Conservation (phyloP, 2,329 filamentous ascomycete genomes). For the Ophiostoma triangulosporum region DNA sequence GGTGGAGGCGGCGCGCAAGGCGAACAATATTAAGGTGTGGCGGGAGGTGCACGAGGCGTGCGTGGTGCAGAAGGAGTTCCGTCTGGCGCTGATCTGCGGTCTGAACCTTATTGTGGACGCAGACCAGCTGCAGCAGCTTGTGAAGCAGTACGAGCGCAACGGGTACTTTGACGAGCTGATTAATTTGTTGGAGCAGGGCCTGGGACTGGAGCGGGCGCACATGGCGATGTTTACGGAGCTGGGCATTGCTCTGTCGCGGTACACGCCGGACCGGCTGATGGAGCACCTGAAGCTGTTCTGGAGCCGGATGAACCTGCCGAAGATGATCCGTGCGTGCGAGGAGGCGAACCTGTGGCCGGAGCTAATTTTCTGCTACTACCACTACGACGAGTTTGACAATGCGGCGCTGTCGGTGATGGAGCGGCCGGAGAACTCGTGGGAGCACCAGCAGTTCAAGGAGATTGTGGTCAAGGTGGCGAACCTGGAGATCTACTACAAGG, state of each 20-base stretch:
- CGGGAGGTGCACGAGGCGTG: conserved; percentile 96
- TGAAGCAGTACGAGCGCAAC: conserved; percentile 92
- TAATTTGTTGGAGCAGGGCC: conserved; percentile 79
- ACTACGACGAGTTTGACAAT: conserved; percentile 98
- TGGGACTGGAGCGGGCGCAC: conserved; percentile 81
- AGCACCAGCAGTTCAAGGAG: conserved; percentile 99
- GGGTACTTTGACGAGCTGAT: conserved; percentile 99
- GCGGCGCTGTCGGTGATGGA: conserved; percentile 96
- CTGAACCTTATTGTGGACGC: conserved; percentile 96
- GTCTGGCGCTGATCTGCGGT: conserved; percentile 95
- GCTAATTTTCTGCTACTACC: conserved; percentile 92
- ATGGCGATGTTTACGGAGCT: conserved; percentile 97
- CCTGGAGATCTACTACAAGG: conserved; percentile 96
- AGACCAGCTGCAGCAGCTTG: conserved; percentile 82
- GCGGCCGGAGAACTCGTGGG: conserved; percentile 92
- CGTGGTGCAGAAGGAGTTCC: conserved; percentile 96
- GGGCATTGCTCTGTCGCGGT: conserved; percentile 83
- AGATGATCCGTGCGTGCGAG: conserved; percentile 87
- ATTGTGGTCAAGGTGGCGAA: conserved; percentile 96
- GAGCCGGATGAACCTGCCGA: conserved; percentile 93
- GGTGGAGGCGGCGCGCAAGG: conserved; percentile 94
- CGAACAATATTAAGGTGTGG: conserved; percentile 99
- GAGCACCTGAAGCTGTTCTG: conserved; percentile 98
- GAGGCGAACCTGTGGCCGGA: conserved; percentile 95
- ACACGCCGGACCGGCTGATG: conserved; percentile 92